Base-by-base conservation (phyloP, 169 alveolate genomes). In the Plasmodium billcollinsi region DNA sequence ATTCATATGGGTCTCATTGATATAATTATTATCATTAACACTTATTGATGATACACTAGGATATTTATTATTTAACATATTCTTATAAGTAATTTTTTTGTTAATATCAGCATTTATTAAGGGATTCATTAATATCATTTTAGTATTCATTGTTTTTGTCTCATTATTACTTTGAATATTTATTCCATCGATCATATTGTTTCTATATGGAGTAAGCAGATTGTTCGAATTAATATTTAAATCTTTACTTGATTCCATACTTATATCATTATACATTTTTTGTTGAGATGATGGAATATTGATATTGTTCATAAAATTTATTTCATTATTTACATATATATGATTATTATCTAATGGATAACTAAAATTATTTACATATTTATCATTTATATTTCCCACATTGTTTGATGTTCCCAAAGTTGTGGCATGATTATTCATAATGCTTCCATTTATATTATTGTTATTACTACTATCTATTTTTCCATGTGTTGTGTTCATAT, bases 141-240 rank as follows among this genome's bases (percentile, higher is more conserved):
- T 66, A 3, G 21, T 26, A 66, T 33, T 66, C 5, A 24, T 26
- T n/a, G 14, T 33, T 66, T 59, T 66, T 39, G 43, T 3, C 2
- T 66, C 74, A 39, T 12, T 66, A 20, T 11, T 20, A 61, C 11
- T 66, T n/a, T 29, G 56, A n/a, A 11, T 66, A 14, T 66, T 66
- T 33, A 66, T 12, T 11, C 9, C 4, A 15, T 12, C 26, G 0
- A 14, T 12, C 21, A 39, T 18, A 66, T 66, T 29, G 12, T 26
- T 66, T 12, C 39, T 29, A 29, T 14, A 9, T 33, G 47, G 50
- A 12, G 56, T n/a, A 20, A 18, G 54, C 11, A 66, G 0, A 66
- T 24, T 39, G 18, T 33, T 26, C 1, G 74, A 39, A 4, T 2
- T 18, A 11, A 9, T 66, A 39, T n/a, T 29, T 39, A 66, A 24